A percentile compares a stretch with the other conserved stretches of the same genome.
phyloP scores from a whole-genome alignment of 2,329 filamentous ascomycete genomes.

The Botrytis paeoniae region DNA sequence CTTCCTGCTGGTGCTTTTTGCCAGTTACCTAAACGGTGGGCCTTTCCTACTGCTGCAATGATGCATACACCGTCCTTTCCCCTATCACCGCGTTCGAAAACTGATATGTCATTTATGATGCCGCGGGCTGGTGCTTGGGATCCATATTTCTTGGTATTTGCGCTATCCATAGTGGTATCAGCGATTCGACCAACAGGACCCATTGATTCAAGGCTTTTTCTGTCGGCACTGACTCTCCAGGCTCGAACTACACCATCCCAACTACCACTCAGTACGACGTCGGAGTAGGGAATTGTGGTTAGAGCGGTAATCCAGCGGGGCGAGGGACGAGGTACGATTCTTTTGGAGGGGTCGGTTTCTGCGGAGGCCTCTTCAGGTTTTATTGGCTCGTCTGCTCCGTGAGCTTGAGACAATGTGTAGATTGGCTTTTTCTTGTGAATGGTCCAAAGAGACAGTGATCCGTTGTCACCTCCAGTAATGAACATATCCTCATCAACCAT shows the following conservation, averaged over 20 bases:
- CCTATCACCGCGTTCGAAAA: slow-evolving; percentile 80
- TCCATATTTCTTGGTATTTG: neutral
- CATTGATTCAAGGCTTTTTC: slow-evolving; percentile 69
- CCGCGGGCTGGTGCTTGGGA: slow-evolving; percentile 47
- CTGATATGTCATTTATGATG: slow-evolving; percentile 81
- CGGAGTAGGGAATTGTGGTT: slow-evolving; percentile 81
- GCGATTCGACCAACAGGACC: slow-evolving; percentile 56
- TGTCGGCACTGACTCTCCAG: slow-evolving; percentile 83
- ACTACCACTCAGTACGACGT: slow-evolving; percentile 85
- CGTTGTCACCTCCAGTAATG: slow-evolving; percentile 91
- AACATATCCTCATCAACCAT: slow-evolving; percentile 88
- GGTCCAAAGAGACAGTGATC: slow-evolving; percentile 81
- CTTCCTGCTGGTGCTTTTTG: slow-evolving; percentile 56
- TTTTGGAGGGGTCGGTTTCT: slow-evolving; percentile 60
- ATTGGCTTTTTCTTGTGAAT: slow-evolving; percentile 93
- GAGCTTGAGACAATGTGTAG: slow-evolving; percentile 73
- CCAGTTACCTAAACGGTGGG: slow-evolving; percentile 84
- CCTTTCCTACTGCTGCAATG: slow-evolving; percentile 80
- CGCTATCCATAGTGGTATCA: neutral
- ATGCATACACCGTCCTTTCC: slow-evolving; percentile 77
- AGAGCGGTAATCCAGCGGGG: slow-evolving; percentile 91
- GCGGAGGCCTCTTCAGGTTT: slow-evolving; percentile 68
- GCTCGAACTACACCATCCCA: slow-evolving; percentile 88
- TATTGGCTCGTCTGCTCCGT: slow-evolving; percentile 76
- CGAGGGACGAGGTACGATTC: slow-evolving; percentile 60